These are phyloP conservation scores for Magnusiomyces ingens DNA, from an alignment of 1,139 yeast genomes.

Conservation along the genomic window DNA sequence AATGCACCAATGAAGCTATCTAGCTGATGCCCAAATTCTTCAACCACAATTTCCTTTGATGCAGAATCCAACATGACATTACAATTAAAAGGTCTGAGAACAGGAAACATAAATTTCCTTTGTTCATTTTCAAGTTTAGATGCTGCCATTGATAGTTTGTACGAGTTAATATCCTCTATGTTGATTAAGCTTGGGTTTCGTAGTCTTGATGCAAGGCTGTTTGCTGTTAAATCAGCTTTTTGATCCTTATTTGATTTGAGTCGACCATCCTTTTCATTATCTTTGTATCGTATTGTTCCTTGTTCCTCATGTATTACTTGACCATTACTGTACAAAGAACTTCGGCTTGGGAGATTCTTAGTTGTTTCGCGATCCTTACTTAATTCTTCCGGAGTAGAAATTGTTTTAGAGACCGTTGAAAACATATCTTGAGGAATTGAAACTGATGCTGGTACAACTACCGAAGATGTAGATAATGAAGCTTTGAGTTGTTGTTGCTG, in stretches of 20 bases:
- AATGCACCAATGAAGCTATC: slow-evolving; percentile 27
- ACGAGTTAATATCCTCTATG: too few species aligned
- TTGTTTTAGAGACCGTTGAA: background rate
- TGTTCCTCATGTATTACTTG: too few species aligned
- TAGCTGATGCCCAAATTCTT: slow-evolving; percentile 27
- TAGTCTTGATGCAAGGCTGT: background rate
- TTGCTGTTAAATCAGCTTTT: background rate
- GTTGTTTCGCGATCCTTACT: too few species aligned
- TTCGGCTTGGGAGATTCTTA: too few species aligned
- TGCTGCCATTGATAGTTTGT: too few species aligned
- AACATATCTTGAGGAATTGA: slow-evolving; percentile 3
- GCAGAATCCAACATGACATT: slow-evolving; percentile 30
- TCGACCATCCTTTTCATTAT: background rate
- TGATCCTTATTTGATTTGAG: background rate
- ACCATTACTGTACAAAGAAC: too few species aligned
- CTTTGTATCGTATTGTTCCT: too few species aligned
- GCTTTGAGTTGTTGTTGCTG: slow-evolving; percentile 11
- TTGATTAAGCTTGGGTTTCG: too few species aligned
- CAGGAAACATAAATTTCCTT: slow-evolving; percentile 19
- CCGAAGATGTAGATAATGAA: background rate
- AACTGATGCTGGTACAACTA: background rate
- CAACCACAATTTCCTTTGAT: slow-evolving; percentile 25
- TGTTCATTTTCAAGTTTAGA: slow-evolving; percentile 5
- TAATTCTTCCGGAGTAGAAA: too few species aligned
- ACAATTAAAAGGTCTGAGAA: slow-evolving; percentile 24